Evolutionary conservation across 768 basidiomycete species (phyloP).

Genomic region (Kwoniella shandongensis): DNA sequence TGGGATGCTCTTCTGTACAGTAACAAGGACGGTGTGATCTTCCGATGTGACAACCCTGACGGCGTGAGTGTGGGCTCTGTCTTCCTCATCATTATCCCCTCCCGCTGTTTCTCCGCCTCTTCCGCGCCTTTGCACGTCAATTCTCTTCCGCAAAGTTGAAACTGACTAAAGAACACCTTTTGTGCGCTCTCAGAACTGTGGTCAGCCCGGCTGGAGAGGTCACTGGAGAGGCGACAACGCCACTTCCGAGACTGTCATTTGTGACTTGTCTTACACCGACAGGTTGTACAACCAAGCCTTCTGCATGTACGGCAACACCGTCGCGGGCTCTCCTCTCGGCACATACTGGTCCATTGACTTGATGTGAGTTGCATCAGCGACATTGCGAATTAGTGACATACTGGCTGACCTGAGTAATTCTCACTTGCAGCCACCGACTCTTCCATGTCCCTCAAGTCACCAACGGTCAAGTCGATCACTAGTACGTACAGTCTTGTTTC

Average conservation of each 20-base stretch:
- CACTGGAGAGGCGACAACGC: conserved; percentile 53
- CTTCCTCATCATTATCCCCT: background rate
- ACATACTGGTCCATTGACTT: conserved; percentile 48
- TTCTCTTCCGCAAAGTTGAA: no score
- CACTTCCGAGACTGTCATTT: conserved; percentile 52
- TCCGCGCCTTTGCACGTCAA: no score
- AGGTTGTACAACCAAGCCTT: conserved; percentile 38
- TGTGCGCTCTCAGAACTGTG: conserved; percentile 37
- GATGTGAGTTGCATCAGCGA: conserved; percentile 23
- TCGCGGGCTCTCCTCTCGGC: conserved; percentile 33
- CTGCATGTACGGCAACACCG: conserved; percentile 43
- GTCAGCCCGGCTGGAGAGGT: conserved; percentile 46
- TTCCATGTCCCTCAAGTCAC: conserved; percentile 48
- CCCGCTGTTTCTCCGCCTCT: background rate
- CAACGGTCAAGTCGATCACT: conserved; percentile 41
- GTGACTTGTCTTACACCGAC: conserved; percentile 44
- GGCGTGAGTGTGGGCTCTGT: conserved; percentile 26
- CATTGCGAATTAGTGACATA: no score
- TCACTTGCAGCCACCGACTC: conserved; percentile 42
- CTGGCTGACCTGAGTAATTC: background rate
- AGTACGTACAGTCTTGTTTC: conserved; percentile 18
- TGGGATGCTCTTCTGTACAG: conserved; percentile 38
- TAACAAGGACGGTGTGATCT: conserved; percentile 48
- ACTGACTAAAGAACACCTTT: background rate
- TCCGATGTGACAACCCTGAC: conserved; percentile 51